Evolutionary conservation across 768 basidiomycete genomes (phyloP).

Genomic region (Termitomyces sp.): DNA sequence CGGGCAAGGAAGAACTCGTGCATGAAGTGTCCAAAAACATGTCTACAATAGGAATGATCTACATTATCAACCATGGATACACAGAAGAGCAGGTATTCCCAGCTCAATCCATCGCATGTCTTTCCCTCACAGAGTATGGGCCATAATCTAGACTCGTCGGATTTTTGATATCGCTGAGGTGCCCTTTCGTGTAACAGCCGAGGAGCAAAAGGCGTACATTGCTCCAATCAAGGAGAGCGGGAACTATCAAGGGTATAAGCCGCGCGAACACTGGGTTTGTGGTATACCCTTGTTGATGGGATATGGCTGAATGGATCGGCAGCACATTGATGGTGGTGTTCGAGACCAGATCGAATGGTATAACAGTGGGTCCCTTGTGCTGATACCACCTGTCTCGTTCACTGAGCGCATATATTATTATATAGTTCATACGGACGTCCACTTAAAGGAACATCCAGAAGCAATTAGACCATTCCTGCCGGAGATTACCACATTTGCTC

Average conservation of each 20-base stretch:
- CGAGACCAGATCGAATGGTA: conserved; percentile 62
- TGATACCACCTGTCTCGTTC: no score
- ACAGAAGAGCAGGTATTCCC: no score
- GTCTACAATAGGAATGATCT: no score
- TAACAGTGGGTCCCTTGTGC: conserved; percentile 20
- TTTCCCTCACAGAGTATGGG: no score
- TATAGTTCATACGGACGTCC: conserved; percentile 34
- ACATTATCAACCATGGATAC: no score
- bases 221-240: conserved; percentile 36
- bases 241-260: conserved; percentile 40
- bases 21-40: no score
- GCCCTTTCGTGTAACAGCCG: conserved; percentile 34
- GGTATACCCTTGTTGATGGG: neutral
- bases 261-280: conserved; percentile 20
- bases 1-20: no score
- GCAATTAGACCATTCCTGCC: no score
- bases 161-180: conserved; percentile 46
- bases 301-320: neutral
- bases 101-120: no score
- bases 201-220: conserved; percentile 38
- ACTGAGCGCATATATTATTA: no score
- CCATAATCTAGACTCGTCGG: conserved; percentile 31
- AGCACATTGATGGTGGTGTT: conserved; percentile 65
- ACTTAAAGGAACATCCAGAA: no score
- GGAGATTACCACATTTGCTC: no score